These are phyloP conservation scores for Chaetomiaceae sp. DNA, from an alignment of 2,329 filamentous ascomycete species.

Conservation along the genomic window DNA sequence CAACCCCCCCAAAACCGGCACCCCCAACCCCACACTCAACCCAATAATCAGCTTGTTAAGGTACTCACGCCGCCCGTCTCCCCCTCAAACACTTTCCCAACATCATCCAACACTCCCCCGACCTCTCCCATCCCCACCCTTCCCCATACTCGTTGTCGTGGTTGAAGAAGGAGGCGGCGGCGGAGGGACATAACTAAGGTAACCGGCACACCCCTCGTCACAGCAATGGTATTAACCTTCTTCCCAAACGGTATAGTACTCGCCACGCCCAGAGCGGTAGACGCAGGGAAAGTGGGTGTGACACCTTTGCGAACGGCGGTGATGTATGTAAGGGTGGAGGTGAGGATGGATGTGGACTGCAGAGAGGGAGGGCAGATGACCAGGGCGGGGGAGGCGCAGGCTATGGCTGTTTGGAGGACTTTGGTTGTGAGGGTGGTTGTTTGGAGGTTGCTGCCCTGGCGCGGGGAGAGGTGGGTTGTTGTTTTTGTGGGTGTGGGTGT, in stretches of 20 bases:
- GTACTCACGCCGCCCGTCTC: conserved; percentile 34
- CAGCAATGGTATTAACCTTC: conserved; percentile 33
- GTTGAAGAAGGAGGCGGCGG: conserved; percentile 25
- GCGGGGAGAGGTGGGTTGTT: conserved; percentile 11
- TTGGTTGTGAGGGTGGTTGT: conserved; percentile 39
- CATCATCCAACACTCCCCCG: background rate
- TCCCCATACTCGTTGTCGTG: background rate
- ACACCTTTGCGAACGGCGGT: conserved; percentile 38
- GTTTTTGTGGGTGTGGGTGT: conserved; percentile 10
- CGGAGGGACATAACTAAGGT: conserved; percentile 41
- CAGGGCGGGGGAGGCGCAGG: conserved; percentile 40
- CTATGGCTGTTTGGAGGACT: conserved; percentile 41
- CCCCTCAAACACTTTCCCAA: conserved; percentile 23
- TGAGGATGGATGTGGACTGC: conserved; percentile 41
- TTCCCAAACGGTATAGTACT: conserved; percentile 41
- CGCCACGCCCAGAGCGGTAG: conserved; percentile 31
- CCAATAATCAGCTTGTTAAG: conserved; percentile 47
- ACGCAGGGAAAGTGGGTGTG: conserved; percentile 38
- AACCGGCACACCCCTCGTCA: conserved; percentile 41
- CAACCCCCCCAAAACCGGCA: conserved; percentile 35
- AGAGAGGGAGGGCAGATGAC: conserved; percentile 48
- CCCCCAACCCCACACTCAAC: conserved; percentile 43
- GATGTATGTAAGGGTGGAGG: conserved; percentile 37
- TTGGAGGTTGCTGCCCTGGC: conserved; percentile 28
- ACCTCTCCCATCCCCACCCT: background rate